Base-by-base conservation (phyloP, 257 asterid genomes). In the Solanum chmielewskii region DNA sequence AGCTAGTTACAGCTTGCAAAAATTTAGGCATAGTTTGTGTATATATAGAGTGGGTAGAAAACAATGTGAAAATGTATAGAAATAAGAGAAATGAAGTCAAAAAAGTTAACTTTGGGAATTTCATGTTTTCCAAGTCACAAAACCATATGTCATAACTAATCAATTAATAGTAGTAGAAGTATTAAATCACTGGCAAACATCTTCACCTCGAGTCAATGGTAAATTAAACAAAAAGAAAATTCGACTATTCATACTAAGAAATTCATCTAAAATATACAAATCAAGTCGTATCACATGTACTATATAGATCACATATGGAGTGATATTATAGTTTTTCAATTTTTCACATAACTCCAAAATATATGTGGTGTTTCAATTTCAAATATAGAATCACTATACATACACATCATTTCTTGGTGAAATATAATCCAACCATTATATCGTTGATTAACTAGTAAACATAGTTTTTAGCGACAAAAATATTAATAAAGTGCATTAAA, bases 121-220 rank as follows among this genome's bases (percentile, higher is more conserved):
- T 56, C 33, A 83, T 25, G 86, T 20, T 83, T 83, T 83, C 42
- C 20, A 25, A n/a, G 73, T 83, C 52, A 74, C 20, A 37, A 37
- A 21, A 37, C 49, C 41, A 78, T 75, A 83, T 60, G 41, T 25
- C 86, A 64, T 64, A 84, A 62, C 27, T 62, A 64, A 84, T 62
- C 16, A 84, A 84, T 60, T 73, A 73, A 73, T 35, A 73, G 47
- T 73, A 73, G 47, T 73, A 73, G 42, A 33, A n/a, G 29, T 29
- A 66, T 84, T 84, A 64, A 64, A 84, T 84, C 62, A 64, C 29
- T 64, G 42, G 42, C 86, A 84, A 84, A 15, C 27, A 64, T 84
- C 25, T 45, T 25, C 42, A 78, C 84, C 86, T 84, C 86, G 86
- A 84, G 78, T 84, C 86, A 84, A 64, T 84, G 78, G n/a, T 37